phyloP scores from a whole-genome alignment of 192 early-diverging fungal species.

The Backusella luteola region DNA sequence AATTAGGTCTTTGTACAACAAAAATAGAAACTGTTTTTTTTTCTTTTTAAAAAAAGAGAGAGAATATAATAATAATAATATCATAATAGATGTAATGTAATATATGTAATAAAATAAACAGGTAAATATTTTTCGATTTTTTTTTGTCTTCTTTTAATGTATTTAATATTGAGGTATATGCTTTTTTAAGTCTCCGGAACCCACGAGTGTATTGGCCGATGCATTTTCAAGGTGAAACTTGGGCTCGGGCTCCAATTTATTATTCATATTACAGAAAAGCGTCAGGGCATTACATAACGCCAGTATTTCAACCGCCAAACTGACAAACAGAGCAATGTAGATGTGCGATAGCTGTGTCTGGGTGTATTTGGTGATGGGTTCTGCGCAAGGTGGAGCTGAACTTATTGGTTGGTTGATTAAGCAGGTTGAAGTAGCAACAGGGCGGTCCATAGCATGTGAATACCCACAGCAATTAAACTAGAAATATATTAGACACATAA shows the following conservation, averaged over 20 bases:
- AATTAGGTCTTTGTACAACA: not conserved
- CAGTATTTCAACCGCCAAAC: conserved; percentile 6
- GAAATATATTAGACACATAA: not conserved
- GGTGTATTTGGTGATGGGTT: not conserved
- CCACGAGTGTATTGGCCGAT: not conserved
- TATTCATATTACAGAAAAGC: conserved; percentile 13
- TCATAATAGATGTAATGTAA: not conserved
- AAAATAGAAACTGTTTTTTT: not conserved
- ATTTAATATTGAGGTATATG: conserved; percentile 4
- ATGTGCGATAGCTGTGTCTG: conserved; percentile 7
- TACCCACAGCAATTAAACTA: conserved; percentile 23
- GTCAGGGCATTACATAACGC: conserved; percentile 20
- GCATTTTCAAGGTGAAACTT: conserved; percentile 7
- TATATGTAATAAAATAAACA: not conserved
- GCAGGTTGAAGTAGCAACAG: conserved; percentile 10
- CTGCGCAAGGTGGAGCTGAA: conserved; percentile 12
- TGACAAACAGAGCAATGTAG: conserved; percentile 13
- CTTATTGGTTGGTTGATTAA: not conserved
- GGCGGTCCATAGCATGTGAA: conserved; percentile 14
- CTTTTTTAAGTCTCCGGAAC: conserved; percentile 8
- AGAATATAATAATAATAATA: not conserved
- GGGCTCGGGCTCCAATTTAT: conserved; percentile 4
- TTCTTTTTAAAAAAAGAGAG: not conserved
- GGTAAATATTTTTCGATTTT: not conserved
- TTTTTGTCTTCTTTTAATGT: not conserved